Evolutionary conservation across 768 basidiomycete species (phyloP).

Genomic region (Suillus decipiens): DNA sequence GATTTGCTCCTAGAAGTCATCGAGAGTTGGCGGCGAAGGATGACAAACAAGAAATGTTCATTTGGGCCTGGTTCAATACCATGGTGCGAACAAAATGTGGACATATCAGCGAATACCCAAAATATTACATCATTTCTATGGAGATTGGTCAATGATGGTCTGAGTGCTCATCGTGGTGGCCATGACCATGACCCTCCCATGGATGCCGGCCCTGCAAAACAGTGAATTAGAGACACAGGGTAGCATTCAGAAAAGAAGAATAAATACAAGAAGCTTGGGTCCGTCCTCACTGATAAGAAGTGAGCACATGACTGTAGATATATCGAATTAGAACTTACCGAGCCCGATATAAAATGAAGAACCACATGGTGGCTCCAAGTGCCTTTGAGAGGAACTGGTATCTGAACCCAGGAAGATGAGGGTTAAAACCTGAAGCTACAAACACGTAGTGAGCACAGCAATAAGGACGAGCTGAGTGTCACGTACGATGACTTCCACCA

Average conservation of each 20-base stretch:
- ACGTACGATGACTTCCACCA: constrained; percentile 31
- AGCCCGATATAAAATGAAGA: constrained; percentile 96
- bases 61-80: not conserved
- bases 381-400: constrained; percentile 82
- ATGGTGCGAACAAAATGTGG: not conserved
- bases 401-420: constrained; percentile 77
- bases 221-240: not conserved
- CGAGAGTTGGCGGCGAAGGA: not conserved
- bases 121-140: constrained; percentile 17
- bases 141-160: constrained; percentile 39
- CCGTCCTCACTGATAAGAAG: constrained; percentile 64
- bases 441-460: constrained; percentile 8
- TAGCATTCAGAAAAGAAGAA: constrained; percentile 2
- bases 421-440: constrained; percentile 79
- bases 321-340: constrained; percentile 55
- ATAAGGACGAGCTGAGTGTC: constrained; percentile 1
- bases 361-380: constrained; percentile 95
- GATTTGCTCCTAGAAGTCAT: not conserved
- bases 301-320: constrained; percentile 2
- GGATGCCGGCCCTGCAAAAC: constrained; percentile 57
- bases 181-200: constrained; percentile 64
- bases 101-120: not conserved
- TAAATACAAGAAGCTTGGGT: constrained; percentile 64
- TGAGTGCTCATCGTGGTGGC: constrained; percentile 37
- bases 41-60: not conserved